Evolutionary conservation across 305 asterid species (phyloP).

Genomic region (Fraxinus platypoda): DNA sequence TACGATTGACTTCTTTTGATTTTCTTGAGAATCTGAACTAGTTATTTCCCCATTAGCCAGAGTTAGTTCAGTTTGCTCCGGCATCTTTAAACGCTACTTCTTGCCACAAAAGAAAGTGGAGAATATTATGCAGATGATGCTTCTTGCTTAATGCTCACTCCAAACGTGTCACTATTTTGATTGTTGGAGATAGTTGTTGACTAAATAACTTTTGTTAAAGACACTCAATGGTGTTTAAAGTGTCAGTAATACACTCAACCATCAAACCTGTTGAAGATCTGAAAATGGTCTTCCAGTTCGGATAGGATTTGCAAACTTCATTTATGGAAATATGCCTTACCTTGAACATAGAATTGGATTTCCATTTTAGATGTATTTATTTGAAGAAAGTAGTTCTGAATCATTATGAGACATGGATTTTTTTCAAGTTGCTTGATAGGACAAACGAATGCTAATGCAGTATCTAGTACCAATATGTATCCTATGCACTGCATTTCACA

Average conservation of each 20-base stretch:
- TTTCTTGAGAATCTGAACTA: slow-evolving; percentile 9
- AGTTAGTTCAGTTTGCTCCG: slow-evolving; percentile 9
- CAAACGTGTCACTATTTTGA: background rate
- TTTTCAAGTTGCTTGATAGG: background rate
- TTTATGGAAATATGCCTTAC: slow-evolving; percentile 8
- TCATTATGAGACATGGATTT: background rate
- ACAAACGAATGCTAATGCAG: background rate
- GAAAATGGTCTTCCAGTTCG: slow-evolving; percentile 4
- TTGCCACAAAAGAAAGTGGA: background rate
- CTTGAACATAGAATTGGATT: background rate
- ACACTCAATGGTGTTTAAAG: background rate
- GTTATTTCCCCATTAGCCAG: background rate
- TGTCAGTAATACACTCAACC: background rate
- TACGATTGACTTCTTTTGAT: slow-evolving; percentile 3
- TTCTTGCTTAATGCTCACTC: slow-evolving; percentile 10
- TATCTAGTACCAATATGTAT: background rate
- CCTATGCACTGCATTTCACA: background rate
- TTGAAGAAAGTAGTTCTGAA: slow-evolving; percentile 7
- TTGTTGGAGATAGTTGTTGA: background rate
- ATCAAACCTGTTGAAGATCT: background rate
- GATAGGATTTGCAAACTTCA: slow-evolving; percentile 8
- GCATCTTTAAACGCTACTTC: background rate
- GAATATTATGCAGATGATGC: background rate
- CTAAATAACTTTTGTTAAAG: background rate
- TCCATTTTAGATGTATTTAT: background rate